Conservation (phyloP, 1,284 basidiomycete genomes). For the Heterobasidion irregulare region DNA sequence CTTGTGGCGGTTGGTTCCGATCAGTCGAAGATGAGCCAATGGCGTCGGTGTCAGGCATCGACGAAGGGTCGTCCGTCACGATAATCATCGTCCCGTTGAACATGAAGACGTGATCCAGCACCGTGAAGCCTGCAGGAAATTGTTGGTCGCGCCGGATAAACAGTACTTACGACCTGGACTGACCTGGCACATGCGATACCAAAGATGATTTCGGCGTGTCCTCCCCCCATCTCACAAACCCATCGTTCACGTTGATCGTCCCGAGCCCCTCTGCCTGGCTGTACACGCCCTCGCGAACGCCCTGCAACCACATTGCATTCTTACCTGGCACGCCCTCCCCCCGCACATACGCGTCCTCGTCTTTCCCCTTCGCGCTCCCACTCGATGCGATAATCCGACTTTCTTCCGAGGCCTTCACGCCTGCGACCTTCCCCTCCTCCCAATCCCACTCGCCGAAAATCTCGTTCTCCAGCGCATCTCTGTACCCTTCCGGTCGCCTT, state of each 20-base stretch:
- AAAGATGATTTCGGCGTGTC: slow-evolving; percentile 43
- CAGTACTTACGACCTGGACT: not conserved
- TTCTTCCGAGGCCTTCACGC: slow-evolving; percentile 20
- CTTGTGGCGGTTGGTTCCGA: slow-evolving; percentile 34
- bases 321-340: slow-evolving; percentile 20
- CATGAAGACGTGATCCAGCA: slow-evolving; percentile 70
- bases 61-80: slow-evolving; percentile 45
- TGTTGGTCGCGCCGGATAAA: not conserved
- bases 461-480: slow-evolving; percentile 45
- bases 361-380: slow-evolving; percentile 4
- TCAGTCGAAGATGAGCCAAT: slow-evolving; percentile 38
- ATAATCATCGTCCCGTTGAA: slow-evolving; percentile 64
- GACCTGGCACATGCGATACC: slow-evolving; percentile 46
- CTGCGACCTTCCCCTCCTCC: slow-evolving; percentile 49
- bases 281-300: slow-evolving; percentile 14
- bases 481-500: slow-evolving; percentile 35
- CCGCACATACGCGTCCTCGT: slow-evolving; percentile 16
- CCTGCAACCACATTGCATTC: slow-evolving; percentile 27
- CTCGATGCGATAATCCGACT: slow-evolving; percentile 8
- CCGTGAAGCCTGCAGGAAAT: slow-evolving; percentile 57
- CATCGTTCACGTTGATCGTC: slow-evolving; percentile 38
- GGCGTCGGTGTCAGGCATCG: slow-evolving; percentile 38
- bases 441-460: slow-evolving; percentile 63
- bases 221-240: slow-evolving; percentile 41
- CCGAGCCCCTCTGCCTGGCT: slow-evolving; percentile 17